Evolutionary conservation across 2,329 filamentous ascomycete genomes (phyloP).

Genomic region (Didymella sp.): DNA sequence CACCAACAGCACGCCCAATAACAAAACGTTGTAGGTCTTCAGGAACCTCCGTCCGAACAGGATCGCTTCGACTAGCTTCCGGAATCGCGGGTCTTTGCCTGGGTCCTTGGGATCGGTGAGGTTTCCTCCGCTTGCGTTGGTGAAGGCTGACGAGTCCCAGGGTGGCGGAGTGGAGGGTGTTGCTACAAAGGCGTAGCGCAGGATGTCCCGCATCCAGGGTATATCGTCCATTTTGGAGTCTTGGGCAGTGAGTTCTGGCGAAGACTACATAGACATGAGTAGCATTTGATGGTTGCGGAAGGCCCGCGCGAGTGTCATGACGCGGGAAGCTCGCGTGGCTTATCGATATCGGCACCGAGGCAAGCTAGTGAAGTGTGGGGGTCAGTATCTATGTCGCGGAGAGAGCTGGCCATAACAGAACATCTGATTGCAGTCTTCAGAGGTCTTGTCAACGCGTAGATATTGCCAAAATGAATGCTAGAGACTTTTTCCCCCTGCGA

Average conservation of each 20-base stretch:
- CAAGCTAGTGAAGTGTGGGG: slow-evolving; percentile 3
- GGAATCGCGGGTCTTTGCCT: slow-evolving; percentile 46
- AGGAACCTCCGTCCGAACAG: slow-evolving; percentile 50
- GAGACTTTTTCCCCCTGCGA: too few relatives aligned
- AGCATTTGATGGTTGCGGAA: slow-evolving; percentile 1
- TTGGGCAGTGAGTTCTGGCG: too few relatives aligned
- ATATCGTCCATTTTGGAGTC: slow-evolving; percentile 21
- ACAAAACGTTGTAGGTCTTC: slow-evolving; percentile 50
- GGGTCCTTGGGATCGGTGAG: slow-evolving; percentile 41
- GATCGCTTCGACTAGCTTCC: slow-evolving; percentile 48
- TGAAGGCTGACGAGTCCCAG: slow-evolving; percentile 20
- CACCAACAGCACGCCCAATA: slow-evolving; percentile 47
- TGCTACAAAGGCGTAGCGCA: slow-evolving; percentile 35
- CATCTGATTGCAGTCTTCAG: too few relatives aligned
- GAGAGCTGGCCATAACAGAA: too few relatives aligned
- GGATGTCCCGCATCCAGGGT: slow-evolving; percentile 34
- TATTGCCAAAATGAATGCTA: too few relatives aligned
- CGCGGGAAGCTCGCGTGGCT: slow-evolving; percentile 13
- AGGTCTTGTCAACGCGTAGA: too few relatives aligned
- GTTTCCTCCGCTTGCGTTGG: slow-evolving; percentile 19
- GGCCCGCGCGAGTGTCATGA: slow-evolving; percentile 5
- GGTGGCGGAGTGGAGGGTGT: slow-evolving; percentile 32
- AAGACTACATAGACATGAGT: neutral
- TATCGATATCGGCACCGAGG: slow-evolving; percentile 6
- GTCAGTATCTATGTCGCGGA: too few relatives aligned